Evolutionary conservation across 306 rosid species (phyloP), one percentile per base, ranked within the genome.

Genomic region (Quercus alba): DNA sequence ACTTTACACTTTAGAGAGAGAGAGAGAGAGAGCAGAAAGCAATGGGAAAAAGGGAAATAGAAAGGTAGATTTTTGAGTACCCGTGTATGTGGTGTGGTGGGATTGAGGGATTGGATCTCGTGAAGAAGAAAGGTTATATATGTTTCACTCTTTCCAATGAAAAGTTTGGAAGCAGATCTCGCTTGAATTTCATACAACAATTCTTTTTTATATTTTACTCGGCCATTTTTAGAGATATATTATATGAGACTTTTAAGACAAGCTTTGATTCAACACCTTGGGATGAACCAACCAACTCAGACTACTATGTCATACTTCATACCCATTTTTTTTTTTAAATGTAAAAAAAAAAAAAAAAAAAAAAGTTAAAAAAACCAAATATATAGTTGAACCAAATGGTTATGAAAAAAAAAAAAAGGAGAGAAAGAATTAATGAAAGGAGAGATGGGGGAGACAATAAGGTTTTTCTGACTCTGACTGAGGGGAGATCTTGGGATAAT

Each of bases 51-150:
- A 54, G 54, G 54, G 54, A 12, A 3, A 52, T 28, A 49, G 55
- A 75, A 63, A 61, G 56, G 63, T 68, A 21, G 56, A 33, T 76
- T 66, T 80, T 82, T 72, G 52, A 67, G 72, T 68, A 68, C 72
- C 20, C 72, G 52, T 72, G 11, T 41, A 41, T 41, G 54, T 49
- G 54, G 54, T 49, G n/a, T 75, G 61, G 76, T 80, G 75, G 75
- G 76, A 11, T 44, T 28, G 76, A 68, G 70, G 76, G 82, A 87
- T 88, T 84, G 89, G 92, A 90, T 90, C 94, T 86, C 89, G 91
- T 77, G 90, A 88, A 87, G 81, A 75, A 76, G 71, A 63, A 51
- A 69, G 69, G 69, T 76, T 71, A 26, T 66, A 59, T 82, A 49
- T 81, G 30, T 77, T 75, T 88, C 90, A 78, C 94, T 67, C 72